Percentiles rank a stretch among this genome's conserved stretches.
These are phyloP conservation scores for Exobasidium cylindrosporum DNA, from an alignment of 1,284 basidiomycete species.

Conservation along the genomic window DNA sequence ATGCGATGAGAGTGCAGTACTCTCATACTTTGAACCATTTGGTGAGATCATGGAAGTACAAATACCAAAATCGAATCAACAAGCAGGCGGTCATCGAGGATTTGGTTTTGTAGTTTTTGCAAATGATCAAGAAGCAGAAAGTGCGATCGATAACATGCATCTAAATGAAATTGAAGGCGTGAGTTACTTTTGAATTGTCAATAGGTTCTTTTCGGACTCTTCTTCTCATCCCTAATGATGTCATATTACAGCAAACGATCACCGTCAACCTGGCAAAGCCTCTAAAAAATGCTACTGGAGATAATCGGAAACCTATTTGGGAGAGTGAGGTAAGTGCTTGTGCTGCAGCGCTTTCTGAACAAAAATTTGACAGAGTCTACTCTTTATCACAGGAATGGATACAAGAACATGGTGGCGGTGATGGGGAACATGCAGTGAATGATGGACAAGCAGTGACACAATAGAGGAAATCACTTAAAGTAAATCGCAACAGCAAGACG, in stretches of 20 bases:
- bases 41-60: conserved; percentile 25
- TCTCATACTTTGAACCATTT: conserved; percentile 17
- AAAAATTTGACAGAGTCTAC: too few species aligned
- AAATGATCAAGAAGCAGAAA: conserved; percentile 15
- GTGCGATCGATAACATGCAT: conserved; percentile 29
- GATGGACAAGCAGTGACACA: neutral
- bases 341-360: neutral
- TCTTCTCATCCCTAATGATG: conserved; percentile 6
- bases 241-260: conserved; percentile 7
- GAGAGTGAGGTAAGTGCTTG: conserved; percentile 18
- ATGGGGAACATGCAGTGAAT: neutral
- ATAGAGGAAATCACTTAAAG: neutral
- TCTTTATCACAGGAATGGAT: conserved; percentile 21
- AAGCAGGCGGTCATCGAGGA: conserved; percentile 12
- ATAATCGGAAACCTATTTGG: conserved; percentile 17
- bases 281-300: conserved; percentile 6
- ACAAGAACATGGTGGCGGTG: conserved; percentile 16
- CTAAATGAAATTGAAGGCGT: conserved; percentile 20
- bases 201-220: neutral
- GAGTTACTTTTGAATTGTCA: too few species aligned
- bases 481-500: neutral
- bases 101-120: conserved; percentile 24
- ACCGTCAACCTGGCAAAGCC: conserved; percentile 22
- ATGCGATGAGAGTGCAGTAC: conserved; percentile 12
- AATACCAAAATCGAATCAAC: conserved; percentile 9